Evolutionary conservation across 768 basidiomycete genomes (phyloP).

Genomic region (Collybia sordida): DNA sequence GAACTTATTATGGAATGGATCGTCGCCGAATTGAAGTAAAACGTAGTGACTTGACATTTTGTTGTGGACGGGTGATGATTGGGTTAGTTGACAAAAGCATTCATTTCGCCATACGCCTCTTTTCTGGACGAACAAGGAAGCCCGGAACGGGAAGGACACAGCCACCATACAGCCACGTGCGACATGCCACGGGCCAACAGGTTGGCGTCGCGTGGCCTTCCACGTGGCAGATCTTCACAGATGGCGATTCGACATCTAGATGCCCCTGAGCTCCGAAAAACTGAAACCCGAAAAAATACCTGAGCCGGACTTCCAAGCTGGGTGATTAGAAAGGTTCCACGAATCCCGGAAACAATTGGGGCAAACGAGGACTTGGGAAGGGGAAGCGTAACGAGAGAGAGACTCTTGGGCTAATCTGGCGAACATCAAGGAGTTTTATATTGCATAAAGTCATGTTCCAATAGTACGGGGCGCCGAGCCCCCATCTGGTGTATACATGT

Average conservation of each 20-base stretch:
- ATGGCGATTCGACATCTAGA: conserved; percentile 1
- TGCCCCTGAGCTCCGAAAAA: neutral
- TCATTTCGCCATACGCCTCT: conserved; percentile 10
- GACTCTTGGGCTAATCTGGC: too few species aligned
- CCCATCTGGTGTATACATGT: too few species aligned
- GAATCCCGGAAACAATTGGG: too few species aligned
- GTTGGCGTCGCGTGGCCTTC: conserved; percentile 23
- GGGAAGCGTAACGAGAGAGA: too few species aligned
- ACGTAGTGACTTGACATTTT: conserved; percentile 33
- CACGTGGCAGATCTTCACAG: conserved; percentile 30
- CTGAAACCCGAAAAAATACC: too few species aligned
- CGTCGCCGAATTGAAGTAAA: conserved; percentile 64
- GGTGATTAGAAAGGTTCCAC: too few species aligned
- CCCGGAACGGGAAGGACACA: conserved; percentile 34
- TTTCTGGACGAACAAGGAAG: conserved; percentile 23
- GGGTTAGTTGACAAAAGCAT: conserved; percentile 17
- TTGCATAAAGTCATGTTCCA: too few species aligned
- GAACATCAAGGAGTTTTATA: too few species aligned
- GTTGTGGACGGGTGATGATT: conserved; percentile 12
- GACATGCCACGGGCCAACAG: conserved; percentile 1
- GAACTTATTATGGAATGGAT: conserved; percentile 60
- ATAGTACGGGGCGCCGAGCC: too few species aligned
- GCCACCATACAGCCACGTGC: conserved; percentile 34
- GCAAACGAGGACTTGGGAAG: too few species aligned
- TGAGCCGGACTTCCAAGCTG: too few species aligned